A percentile compares a stretch with the other conserved stretches of the same genome.
Conservation (phyloP, 345 rosid species). For the Eucalyptus regnans region DNA sequence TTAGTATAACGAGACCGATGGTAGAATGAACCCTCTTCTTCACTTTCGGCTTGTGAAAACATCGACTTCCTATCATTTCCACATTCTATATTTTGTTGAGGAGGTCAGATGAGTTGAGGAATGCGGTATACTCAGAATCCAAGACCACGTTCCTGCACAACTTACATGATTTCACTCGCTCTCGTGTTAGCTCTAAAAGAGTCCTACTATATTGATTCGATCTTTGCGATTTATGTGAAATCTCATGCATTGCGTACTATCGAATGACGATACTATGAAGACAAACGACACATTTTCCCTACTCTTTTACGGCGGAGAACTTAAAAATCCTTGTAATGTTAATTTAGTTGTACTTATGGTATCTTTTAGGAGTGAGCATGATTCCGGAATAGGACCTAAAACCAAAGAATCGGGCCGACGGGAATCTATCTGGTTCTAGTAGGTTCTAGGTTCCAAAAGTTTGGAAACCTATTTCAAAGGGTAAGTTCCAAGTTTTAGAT, state of each 20-base stretch:
- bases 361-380: background rate
- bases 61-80: background rate
- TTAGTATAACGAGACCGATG: background rate
- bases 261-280: background rate
- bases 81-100: background rate
- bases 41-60: background rate
- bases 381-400: fast-evolving
- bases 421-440: background rate
- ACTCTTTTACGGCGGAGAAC: background rate
- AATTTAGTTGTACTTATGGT: background rate
- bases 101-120: background rate
- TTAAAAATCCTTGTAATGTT: background rate
- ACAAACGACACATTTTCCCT: background rate
- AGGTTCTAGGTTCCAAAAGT: background rate
- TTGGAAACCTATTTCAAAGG: too few relatives aligned
- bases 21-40: background rate
- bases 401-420: fast-evolving
- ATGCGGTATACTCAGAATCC: background rate
- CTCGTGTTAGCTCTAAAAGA: background rate
- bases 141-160: background rate
- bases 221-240: background rate
- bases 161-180: background rate
- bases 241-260: background rate
- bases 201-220: background rate
- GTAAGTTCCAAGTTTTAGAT: background rate